A percentile compares a stretch with the other conserved stretches of the same genome.
Evolutionary conservation across 768 basidiomycete genomes (phyloP).

Genomic region (Agrocybe pediades): DNA sequence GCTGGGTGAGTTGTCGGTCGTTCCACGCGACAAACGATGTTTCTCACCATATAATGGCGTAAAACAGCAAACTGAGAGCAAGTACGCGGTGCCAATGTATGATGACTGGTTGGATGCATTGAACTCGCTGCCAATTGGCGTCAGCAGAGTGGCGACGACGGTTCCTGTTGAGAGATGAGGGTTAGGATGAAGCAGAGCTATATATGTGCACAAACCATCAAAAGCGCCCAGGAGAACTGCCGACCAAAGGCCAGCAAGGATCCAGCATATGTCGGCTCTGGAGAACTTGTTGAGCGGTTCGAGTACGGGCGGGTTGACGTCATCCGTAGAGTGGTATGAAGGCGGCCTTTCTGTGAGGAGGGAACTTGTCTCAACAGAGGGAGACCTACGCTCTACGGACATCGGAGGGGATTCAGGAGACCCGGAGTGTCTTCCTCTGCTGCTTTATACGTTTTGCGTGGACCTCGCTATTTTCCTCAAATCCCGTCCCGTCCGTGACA

Average conservation of each 20-base stretch:
- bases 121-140: conserved; percentile 86
- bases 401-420: conserved; percentile 37
- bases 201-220: conserved; percentile 56
- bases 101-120: conserved; percentile 77
- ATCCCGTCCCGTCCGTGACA: conserved; percentile 36
- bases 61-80: conserved; percentile 88
- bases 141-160: conserved; percentile 83
- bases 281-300: conserved; percentile 28
- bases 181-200: conserved; percentile 4
- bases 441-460: conserved; percentile 24
- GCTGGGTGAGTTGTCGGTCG: conserved; percentile 17
- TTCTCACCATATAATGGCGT: conserved; percentile 81
- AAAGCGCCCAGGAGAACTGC: conserved; percentile 84
- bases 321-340: conserved; percentile 49
- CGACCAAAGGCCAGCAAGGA: conserved; percentile 79
- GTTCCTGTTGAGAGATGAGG: conserved; percentile 52
- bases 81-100: conserved; percentile 87
- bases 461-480: conserved; percentile 20
- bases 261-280: conserved; percentile 51
- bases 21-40: conserved; percentile 26
- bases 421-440: conserved; percentile 20
- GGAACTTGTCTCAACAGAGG: conserved; percentile 55
- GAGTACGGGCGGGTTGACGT: conserved; percentile 32
- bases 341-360: conserved; percentile 53
- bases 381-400: conserved; percentile 45